Evolutionary conservation across 371 early-diverging fungal genomes (phyloP).

Genomic region (Amoeboaphelidium protococcarum): DNA sequence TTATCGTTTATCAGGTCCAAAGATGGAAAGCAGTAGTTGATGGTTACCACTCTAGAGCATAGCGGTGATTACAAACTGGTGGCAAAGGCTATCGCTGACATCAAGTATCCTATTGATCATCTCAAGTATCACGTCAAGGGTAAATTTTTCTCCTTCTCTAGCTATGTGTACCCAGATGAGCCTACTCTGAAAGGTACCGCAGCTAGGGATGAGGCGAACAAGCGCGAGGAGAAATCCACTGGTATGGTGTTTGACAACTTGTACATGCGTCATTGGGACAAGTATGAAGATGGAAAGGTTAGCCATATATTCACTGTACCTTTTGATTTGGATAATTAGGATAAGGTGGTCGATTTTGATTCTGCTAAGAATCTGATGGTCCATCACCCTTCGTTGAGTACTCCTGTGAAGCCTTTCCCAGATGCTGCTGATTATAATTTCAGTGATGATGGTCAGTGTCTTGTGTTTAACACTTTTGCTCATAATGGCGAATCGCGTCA

Average conservation of each 20-base stretch:
- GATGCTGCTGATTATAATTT: conserved; percentile 18
- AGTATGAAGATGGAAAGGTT: conserved; percentile 8
- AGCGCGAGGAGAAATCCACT: conserved; percentile 17
- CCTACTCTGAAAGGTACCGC: neutral
- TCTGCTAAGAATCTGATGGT: conserved; percentile 24
- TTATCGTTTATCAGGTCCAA: no score
- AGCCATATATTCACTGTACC: neutral
- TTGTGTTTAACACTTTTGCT: neutral
- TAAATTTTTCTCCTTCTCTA: neutral
- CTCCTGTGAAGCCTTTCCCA: conserved; percentile 21
- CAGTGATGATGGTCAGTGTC: conserved; percentile 1
- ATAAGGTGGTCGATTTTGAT: no score
- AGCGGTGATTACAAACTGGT: neutral
- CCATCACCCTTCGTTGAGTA: conserved; percentile 9
- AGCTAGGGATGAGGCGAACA: conserved; percentile 7
- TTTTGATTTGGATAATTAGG: neutral
- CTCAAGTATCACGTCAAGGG: neutral
- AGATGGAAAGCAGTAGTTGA: no score
- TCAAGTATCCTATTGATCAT: neutral
- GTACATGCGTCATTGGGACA: conserved; percentile 47
- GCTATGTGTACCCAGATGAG: neutral
- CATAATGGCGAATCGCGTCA: neutral
- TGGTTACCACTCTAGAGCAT: no score
- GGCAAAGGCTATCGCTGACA: neutral
- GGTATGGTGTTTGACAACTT: conserved; percentile 26